phyloP scores from a whole-genome alignment of 345 rosid genomes.

The Ceriops decandra region DNA sequence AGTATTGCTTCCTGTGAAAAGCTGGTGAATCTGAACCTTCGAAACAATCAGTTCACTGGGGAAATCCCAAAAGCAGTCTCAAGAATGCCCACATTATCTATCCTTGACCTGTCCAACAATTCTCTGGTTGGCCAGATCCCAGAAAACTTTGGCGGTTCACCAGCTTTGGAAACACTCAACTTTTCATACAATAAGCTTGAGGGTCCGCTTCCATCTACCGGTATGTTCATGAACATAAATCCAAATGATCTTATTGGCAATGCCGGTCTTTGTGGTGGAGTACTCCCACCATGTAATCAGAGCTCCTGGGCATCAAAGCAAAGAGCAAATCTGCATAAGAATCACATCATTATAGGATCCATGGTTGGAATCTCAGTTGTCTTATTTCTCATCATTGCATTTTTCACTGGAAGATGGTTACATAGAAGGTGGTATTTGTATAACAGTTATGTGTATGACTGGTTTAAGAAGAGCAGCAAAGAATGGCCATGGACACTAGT shows the following conservation, averaged over 20 bases:
- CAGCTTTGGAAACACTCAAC: slow-evolving; percentile 73
- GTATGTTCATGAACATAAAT: slow-evolving; percentile 50
- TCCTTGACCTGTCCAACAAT: slow-evolving; percentile 79
- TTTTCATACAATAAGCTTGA: slow-evolving; percentile 68
- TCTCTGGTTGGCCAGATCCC: slow-evolving; percentile 69
- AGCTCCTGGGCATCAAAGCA: slow-evolving; percentile 21
- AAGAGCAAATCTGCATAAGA: slow-evolving; percentile 39
- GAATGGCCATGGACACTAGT: slow-evolving; percentile 96
- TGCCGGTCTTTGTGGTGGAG: slow-evolving; percentile 68
- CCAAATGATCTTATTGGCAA: slow-evolving; percentile 70
- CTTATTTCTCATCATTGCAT: slow-evolving; percentile 42
- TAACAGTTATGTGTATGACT: slow-evolving; percentile 46
- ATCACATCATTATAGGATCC: slow-evolving; percentile 52
- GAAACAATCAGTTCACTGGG: slow-evolving; percentile 52
- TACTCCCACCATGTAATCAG: slow-evolving; percentile 53
- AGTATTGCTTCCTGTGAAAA: slow-evolving; percentile 72
- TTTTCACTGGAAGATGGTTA: slow-evolving; percentile 51
- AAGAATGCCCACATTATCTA: slow-evolving; percentile 62
- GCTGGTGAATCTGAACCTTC: slow-evolving; percentile 66
- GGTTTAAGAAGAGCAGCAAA: slow-evolving; percentile 48
- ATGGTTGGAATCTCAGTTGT: slow-evolving; percentile 49
- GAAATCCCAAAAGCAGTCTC: slow-evolving; percentile 57
- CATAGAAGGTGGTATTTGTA: slow-evolving; percentile 71
- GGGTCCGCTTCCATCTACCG: slow-evolving; percentile 67
- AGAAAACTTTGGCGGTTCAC: slow-evolving; percentile 53